These are phyloP conservation scores for Phlyctochytrium planicorne DNA, from an alignment of 192 early-diverging fungal genomes.

Conservation along the genomic window DNA sequence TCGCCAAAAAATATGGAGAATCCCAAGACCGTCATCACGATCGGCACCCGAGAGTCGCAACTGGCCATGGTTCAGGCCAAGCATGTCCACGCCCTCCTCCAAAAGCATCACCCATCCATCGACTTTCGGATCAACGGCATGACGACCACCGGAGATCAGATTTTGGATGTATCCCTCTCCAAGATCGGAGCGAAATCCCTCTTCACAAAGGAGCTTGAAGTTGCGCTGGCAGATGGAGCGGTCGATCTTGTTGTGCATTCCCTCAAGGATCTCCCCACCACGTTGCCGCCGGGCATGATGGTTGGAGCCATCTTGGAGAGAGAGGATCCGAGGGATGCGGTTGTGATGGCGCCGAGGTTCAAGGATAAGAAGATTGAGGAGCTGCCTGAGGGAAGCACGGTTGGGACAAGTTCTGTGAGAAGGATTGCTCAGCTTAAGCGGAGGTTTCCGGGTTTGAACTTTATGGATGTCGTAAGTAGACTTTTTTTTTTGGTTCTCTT, in stretches of 20 bases:
- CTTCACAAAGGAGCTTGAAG: conserved; percentile 69
- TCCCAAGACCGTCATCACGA: neutral
- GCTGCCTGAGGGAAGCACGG: conserved; percentile 69
- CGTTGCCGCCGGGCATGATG: conserved; percentile 74
- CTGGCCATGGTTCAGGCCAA: conserved; percentile 86
- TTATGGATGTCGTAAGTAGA: conserved; percentile 77
- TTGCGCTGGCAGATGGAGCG: conserved; percentile 60
- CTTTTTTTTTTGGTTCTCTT: conserved; percentile 9
- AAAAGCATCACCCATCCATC: conserved; percentile 31
- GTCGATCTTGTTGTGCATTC: conserved; percentile 92
- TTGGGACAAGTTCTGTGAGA: conserved; percentile 88
- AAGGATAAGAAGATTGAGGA: conserved; percentile 47
- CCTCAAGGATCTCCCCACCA: conserved; percentile 91
- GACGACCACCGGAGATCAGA: conserved; percentile 69
- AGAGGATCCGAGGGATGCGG: conserved; percentile 88
- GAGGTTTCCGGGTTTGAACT: conserved; percentile 71
- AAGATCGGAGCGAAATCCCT: conserved; percentile 74
- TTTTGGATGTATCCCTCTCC: conserved; percentile 76
- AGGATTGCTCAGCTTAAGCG: conserved; percentile 82
- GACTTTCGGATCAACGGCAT: conserved; percentile 45
- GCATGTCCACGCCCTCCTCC: conserved; percentile 61
- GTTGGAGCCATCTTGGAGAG: conserved; percentile 80
- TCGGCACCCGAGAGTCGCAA: conserved; percentile 82
- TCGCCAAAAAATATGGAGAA: neutral
- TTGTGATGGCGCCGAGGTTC: conserved; percentile 59